Conservation (phyloP, 495 filamentous ascomycete species). For the Trichocladium antarcticum region DNA sequence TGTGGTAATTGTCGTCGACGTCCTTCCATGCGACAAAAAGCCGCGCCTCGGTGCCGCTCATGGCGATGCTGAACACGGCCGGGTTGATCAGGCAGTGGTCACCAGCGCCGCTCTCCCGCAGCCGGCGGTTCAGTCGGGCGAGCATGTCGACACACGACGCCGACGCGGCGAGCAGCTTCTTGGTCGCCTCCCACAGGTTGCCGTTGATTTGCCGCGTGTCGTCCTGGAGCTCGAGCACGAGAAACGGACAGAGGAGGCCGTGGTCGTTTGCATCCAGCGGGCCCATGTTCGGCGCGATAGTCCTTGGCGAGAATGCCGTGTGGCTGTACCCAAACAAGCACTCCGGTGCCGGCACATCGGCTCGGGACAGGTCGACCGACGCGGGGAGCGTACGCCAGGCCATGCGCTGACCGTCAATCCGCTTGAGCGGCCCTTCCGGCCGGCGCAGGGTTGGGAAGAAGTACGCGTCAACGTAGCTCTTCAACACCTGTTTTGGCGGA, state of each 20-base stretch:
- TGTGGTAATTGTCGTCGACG: constrained; percentile 19
- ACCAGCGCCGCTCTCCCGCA: constrained; percentile 13
- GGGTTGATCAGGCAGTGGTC: constrained; percentile 17
- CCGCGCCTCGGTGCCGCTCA: constrained; percentile 23
- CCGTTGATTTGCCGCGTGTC: constrained; percentile 9
- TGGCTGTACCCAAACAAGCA: no score
- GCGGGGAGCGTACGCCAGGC: no score
- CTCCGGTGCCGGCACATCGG: no score
- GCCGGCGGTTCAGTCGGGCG: constrained; percentile 19
- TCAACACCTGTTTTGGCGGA: no score
- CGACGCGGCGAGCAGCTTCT: constrained; percentile 23
- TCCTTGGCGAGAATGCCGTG: no score
- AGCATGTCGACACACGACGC: constrained; percentile 10
- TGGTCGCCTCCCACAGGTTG: constrained; percentile 22
- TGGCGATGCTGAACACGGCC: constrained; percentile 26
- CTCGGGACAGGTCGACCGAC: no score
- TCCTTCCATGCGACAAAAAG: constrained; percentile 14
- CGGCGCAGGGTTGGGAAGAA: no score
- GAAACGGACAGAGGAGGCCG: constrained; percentile 15
- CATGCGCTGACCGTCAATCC: no score
- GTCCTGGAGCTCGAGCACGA: constrained; percentile 24
- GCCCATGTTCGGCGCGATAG: no score
- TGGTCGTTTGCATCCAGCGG: constrained; percentile 15
- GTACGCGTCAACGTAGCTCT: no score
- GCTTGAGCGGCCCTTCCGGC: no score